These are phyloP conservation scores for Coriaria nepalensis DNA, from an alignment of 306 rosid species.

Conservation along the genomic window DNA sequence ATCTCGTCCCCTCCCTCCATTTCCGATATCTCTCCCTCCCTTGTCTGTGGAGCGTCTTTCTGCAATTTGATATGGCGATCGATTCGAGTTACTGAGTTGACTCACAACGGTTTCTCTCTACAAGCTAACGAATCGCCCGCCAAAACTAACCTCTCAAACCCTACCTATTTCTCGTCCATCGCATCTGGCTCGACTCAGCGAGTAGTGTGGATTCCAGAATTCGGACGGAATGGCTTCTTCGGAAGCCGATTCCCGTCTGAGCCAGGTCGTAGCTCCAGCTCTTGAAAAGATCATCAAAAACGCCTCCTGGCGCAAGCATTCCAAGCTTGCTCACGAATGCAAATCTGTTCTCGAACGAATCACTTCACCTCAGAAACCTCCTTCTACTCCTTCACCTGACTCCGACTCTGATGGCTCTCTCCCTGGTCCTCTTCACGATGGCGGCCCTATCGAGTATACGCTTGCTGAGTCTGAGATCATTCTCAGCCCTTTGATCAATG, in stretches of 20 bases:
- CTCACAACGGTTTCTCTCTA: neutral
- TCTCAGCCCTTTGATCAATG: conserved; percentile 73
- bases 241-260: conserved; percentile 99
- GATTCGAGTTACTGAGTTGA: conserved; percentile 1
- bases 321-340: conserved; percentile 82
- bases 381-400: conserved; percentile 22
- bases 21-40: conserved; percentile 1
- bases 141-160: conserved; percentile 18
- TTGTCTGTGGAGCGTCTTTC: neutral
- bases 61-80: neutral
- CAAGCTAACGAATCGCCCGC: neutral
- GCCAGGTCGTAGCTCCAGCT: conserved; percentile 70
- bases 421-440: conserved; percentile 86
- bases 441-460: conserved; percentile 64
- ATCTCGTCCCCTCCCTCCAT: conserved; percentile 8
- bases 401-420: conserved; percentile 34
- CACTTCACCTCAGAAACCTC: conserved; percentile 19
- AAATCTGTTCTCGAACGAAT: conserved; percentile 75
- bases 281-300: conserved; percentile 79
- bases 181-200: conserved; percentile 30
- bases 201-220: conserved; percentile 25
- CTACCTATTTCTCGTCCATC: conserved; percentile 15
- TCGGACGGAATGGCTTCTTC: conserved; percentile 96
- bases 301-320: conserved; percentile 95
- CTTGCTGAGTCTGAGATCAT: conserved; percentile 67